Evolutionary conservation across 2,329 filamentous ascomycete genomes (phyloP).

Genomic region (Corynespora cassiicola): DNA sequence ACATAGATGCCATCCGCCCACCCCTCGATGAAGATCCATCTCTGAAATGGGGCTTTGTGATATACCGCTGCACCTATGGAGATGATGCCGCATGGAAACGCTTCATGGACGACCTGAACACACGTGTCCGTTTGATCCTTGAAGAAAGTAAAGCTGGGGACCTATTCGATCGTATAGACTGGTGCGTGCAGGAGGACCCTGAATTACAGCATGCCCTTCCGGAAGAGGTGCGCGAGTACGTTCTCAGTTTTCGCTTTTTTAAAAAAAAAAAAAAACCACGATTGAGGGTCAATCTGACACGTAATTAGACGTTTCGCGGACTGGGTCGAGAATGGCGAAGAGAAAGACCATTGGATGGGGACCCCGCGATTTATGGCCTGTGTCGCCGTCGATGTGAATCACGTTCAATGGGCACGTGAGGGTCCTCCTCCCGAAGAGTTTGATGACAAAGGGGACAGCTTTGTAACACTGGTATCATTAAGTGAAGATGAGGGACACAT

Average conservation of each 20-base stretch:
- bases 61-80: conserved; percentile 17
- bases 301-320: conserved; percentile 6
- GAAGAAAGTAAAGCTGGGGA: conserved; percentile 4
- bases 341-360: conserved; percentile 7
- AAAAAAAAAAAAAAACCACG: no score
- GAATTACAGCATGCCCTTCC: no score
- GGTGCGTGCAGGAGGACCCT: conserved; percentile 15
- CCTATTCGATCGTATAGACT: conserved; percentile 14
- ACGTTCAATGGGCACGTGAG: conserved; percentile 5
- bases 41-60: conserved; percentile 19
- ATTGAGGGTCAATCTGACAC: no score
- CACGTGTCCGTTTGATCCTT: conserved; percentile 10
- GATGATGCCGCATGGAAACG: conserved; percentile 9
- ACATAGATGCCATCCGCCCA: no score
- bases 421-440: conserved; percentile 11
- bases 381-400: conserved; percentile 4
- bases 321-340: conserved; percentile 8
- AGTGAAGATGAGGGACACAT: conserved; percentile 9
- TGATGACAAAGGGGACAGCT: conserved; percentile 5
- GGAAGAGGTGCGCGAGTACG: no score
- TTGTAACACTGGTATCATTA: conserved; percentile 11
- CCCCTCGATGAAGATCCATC: no score
- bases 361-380: conserved; percentile 13
- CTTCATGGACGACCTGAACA: conserved; percentile 15
- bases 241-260: no score